A percentile compares a stretch with the other conserved stretches of the same genome.
These are phyloP conservation scores for Phanerochaete carnosa DNA, from an alignment of 768 basidiomycete species.

Conservation along the genomic window DNA sequence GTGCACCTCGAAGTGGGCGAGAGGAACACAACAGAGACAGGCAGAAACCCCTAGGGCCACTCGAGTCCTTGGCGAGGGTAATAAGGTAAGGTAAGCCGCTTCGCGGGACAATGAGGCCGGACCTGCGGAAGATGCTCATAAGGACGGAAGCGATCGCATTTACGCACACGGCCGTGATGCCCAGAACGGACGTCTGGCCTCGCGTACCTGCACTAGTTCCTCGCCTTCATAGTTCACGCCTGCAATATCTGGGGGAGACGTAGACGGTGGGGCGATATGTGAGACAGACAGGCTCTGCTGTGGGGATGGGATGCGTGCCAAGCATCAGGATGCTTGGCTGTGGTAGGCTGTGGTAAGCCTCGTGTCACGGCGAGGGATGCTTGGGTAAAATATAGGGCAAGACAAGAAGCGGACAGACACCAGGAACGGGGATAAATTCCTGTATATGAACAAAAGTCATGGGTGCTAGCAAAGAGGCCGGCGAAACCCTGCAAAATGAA, in stretches of 20 bases:
- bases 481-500: not conserved
- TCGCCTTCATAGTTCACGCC: too few relatives aligned
- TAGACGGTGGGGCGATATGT: not conserved
- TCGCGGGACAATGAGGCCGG: not conserved
- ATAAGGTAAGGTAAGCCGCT: not conserved
- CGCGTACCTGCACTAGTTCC: not conserved
- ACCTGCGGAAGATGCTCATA: not conserved
- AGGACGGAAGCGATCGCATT: not conserved
- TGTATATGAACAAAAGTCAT: too few relatives aligned
- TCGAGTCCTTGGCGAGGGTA: slow-evolving; percentile 2
- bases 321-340: not conserved
- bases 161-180: not conserved
- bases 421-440: too few relatives aligned
- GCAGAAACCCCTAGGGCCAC: not conserved
- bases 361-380: not conserved
- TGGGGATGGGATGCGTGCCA: not conserved
- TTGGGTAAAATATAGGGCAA: not conserved
- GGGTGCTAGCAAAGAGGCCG: not conserved
- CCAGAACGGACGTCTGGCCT: not conserved
- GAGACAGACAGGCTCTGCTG: too few relatives aligned
- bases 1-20: not conserved
- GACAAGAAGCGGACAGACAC: not conserved
- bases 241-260: not conserved
- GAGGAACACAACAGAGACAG: not conserved
- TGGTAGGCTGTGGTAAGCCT: too few relatives aligned